Evolutionary conservation across 768 basidiomycete genomes (phyloP).

Genomic region (Suillus paluster): DNA sequence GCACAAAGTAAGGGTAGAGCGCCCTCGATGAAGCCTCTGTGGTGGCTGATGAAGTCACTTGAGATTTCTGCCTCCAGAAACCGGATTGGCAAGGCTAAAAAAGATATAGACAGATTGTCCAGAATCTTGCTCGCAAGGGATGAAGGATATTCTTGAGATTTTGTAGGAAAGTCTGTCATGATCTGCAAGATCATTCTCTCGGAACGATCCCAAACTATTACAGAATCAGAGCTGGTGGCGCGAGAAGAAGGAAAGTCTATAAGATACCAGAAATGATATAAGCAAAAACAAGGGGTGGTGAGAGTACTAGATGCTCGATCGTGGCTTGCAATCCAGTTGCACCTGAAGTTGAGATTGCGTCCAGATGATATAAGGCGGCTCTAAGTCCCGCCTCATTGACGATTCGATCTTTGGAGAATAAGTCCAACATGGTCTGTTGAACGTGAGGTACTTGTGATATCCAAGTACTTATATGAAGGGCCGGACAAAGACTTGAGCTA

Average conservation of each 20-base stretch:
- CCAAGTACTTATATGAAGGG: too few species aligned
- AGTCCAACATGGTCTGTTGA: too few species aligned
- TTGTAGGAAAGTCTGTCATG: conserved; percentile 37
- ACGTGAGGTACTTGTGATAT: too few species aligned
- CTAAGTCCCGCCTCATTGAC: conserved; percentile 21
- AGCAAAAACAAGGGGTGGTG: conserved; percentile 30
- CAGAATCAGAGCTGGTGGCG: not conserved
- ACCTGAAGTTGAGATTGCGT: conserved; percentile 30
- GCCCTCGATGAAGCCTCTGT: conserved; percentile 26
- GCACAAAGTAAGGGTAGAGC: conserved; percentile 28
- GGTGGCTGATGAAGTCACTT: conserved; percentile 19
- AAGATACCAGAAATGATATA: conserved; percentile 32
- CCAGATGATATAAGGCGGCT: conserved; percentile 18
- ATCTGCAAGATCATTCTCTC: conserved; percentile 31
- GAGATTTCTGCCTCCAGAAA: conserved; percentile 15
- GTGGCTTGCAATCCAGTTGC: conserved; percentile 23
- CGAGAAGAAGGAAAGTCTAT: not conserved
- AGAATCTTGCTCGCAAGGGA: conserved; percentile 30
- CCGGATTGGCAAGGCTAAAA: conserved; percentile 26
- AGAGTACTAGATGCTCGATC: conserved; percentile 29
- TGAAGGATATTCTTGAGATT: conserved; percentile 19
- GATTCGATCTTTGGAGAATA: too few species aligned
- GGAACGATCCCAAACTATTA: conserved; percentile 20
- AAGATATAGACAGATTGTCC: conserved; percentile 24
- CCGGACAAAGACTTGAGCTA: too few species aligned